Conservation (phyloP, 768 basidiomycete genomes). For the Pleurotus giganteus region DNA sequence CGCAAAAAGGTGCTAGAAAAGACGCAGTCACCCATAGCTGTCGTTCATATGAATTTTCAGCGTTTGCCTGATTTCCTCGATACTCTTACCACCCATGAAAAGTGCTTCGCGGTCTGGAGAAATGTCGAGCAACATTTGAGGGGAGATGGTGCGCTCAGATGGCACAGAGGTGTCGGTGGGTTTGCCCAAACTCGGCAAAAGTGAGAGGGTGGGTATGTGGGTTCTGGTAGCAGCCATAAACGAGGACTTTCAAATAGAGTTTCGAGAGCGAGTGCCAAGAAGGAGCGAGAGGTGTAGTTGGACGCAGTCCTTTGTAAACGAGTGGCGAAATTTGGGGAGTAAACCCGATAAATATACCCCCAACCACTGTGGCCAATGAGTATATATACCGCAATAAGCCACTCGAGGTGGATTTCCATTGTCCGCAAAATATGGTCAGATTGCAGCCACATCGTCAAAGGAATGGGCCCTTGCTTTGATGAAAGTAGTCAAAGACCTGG, state of each 20-base stretch:
- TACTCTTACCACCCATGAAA: constrained; percentile 21
- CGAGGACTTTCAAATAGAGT: not conserved
- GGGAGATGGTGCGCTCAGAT: constrained; percentile 28
- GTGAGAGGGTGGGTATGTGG: constrained; percentile 19
- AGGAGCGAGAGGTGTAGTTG: not conserved
- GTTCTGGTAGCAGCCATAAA: constrained; percentile 13
- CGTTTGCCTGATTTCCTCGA: constrained; percentile 26
- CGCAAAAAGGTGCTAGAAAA: not conserved
- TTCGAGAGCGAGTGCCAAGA: not conserved
- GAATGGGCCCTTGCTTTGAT: not conserved
- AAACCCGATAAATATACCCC: constrained; percentile 8
- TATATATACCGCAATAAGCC: constrained; percentile 9
- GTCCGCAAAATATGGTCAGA: not conserved
- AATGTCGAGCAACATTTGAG: constrained; percentile 25
- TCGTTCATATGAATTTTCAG: constrained; percentile 27
- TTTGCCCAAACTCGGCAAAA: constrained; percentile 13
- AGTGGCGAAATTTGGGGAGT: constrained; percentile 7
- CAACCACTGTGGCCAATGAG: not conserved
- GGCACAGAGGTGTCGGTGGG: constrained; percentile 12
- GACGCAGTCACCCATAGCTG: constrained; percentile 19
- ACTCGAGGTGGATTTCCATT: not conserved
- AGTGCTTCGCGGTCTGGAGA: constrained; percentile 35
- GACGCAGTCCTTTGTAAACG: not conserved
- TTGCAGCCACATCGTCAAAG: not conserved
- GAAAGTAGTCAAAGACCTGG: not conserved